These are phyloP conservation scores for Delphinella strobiligena DNA, from an alignment of 2,329 filamentous ascomycete species.

Conservation along the genomic window DNA sequence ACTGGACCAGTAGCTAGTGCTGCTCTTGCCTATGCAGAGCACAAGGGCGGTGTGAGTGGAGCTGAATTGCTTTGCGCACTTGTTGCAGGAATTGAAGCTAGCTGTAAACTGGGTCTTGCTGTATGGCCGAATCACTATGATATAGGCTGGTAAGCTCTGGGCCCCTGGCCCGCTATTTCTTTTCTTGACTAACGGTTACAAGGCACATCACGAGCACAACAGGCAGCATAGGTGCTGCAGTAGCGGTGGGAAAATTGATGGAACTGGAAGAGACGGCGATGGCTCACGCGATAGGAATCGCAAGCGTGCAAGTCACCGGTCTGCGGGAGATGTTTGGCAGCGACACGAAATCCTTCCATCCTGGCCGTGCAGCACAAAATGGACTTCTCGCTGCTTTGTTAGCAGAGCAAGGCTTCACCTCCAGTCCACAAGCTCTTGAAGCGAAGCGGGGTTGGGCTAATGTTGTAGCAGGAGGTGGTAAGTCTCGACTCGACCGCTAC, in stretches of 20 bases:
- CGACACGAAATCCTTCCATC: slow-evolving; percentile 45
- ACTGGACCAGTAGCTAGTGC: slow-evolving; percentile 40
- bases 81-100: slow-evolving; percentile 39
- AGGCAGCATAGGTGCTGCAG: slow-evolving; percentile 41
- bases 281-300: slow-evolving; percentile 41
- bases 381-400: slow-evolving; percentile 37
- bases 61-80: slow-evolving; percentile 40
- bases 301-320: slow-evolving; percentile 41
- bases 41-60: slow-evolving; percentile 28
- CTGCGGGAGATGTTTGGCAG: slow-evolving; percentile 44
- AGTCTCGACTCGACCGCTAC: slow-evolving; percentile 27
- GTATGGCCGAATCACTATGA: slow-evolving; percentile 45
- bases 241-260: slow-evolving; percentile 39
- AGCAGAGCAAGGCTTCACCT: slow-evolving; percentile 38
- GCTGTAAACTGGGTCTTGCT: slow-evolving; percentile 40
- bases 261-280: slow-evolving; percentile 27
- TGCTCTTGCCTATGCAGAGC: slow-evolving; percentile 36
- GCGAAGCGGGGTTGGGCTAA: slow-evolving; percentile 43
- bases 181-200: too few species aligned
- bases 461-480: slow-evolving; percentile 32
- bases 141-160: slow-evolving; percentile 38
- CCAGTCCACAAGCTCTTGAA: slow-evolving; percentile 35
- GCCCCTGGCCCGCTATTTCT: too few species aligned
- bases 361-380: slow-evolving; percentile 40
- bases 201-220: slow-evolving; percentile 40